phyloP scores from a whole-genome alignment of 176 grass and related monocot genomes.

The Phragmites australis region DNA sequence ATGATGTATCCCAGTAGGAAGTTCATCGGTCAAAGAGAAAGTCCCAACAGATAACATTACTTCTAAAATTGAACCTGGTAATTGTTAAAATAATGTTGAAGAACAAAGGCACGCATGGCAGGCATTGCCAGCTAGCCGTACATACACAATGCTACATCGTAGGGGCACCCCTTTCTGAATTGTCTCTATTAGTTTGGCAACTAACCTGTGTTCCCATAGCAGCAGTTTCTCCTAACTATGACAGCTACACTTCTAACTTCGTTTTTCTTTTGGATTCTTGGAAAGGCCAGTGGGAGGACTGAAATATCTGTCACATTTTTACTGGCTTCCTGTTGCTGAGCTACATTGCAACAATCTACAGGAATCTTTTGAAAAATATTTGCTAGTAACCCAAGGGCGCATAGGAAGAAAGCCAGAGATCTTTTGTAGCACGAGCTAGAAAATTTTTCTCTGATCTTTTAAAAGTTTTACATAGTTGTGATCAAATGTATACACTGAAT shows the following conservation, averaged over 20 bases:
- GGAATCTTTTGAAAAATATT: slow-evolving; percentile 12
- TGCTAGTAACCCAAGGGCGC: not conserved
- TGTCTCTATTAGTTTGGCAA: slow-evolving; percentile 9
- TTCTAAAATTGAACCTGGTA: slow-evolving; percentile 2
- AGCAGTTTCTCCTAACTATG: slow-evolving; percentile 3
- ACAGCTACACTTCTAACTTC: not conserved
- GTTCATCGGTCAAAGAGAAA: not conserved
- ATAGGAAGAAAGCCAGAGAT: slow-evolving; percentile 21
- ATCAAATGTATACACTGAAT: not conserved
- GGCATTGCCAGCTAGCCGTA: not conserved
- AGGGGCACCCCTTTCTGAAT: not conserved
- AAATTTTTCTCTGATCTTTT: slow-evolving; percentile 31
- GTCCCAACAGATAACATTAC: slow-evolving; percentile 18
- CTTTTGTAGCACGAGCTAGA: slow-evolving; percentile 26
- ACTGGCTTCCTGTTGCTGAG: not conserved
- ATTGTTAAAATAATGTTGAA: slow-evolving; percentile 8
- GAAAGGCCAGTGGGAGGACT: not conserved
- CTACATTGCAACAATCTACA: slow-evolving; percentile 21
- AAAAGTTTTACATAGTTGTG: not conserved
- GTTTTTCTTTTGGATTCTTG: not conserved
- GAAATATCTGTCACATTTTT: not conserved
- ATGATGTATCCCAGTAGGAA: slow-evolving; percentile 6
- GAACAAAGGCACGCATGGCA: slow-evolving; percentile 9
- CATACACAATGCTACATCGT: not conserved
- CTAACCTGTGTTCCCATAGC: not conserved